Evolutionary conservation across 768 basidiomycete species (phyloP).

Genomic region (Amanita pallidorosea): DNA sequence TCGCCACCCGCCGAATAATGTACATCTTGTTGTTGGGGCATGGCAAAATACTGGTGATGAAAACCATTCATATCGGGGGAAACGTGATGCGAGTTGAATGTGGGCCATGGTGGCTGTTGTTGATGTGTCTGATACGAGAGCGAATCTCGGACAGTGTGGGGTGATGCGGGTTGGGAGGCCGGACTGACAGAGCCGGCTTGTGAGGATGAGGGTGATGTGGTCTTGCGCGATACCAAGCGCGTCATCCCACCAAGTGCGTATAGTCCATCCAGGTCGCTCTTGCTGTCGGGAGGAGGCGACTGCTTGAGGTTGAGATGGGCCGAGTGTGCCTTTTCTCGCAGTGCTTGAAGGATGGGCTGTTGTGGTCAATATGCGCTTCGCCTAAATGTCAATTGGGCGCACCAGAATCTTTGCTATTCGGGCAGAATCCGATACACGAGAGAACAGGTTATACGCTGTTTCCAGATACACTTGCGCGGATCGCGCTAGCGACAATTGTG

Average conservation of each 20-base stretch:
- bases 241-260: constrained; percentile 55
- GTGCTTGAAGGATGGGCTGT: constrained; percentile 52
- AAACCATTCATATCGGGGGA: background rate
- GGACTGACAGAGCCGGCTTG: constrained; percentile 33
- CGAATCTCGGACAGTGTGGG: constrained; percentile 12
- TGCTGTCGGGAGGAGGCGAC: constrained; percentile 22
- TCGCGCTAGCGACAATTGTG: constrained; percentile 51
- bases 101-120: constrained; percentile 1
- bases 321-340: constrained; percentile 41
- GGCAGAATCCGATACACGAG: constrained; percentile 38
- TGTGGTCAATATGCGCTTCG: background rate
- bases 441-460: constrained; percentile 47
- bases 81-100: constrained; percentile 4
- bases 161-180: constrained; percentile 33
- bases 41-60: constrained; percentile 8
- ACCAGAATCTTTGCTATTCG: constrained; percentile 53
- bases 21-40: background rate
- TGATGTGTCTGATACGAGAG: constrained; percentile 8
- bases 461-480: constrained; percentile 64
- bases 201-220: constrained; percentile 35
- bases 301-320: constrained; percentile 21
- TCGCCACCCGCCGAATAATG: constrained; percentile 6
- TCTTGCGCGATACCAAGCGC: constrained; percentile 44
- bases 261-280: constrained; percentile 52
- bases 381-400: constrained; percentile 12